These are phyloP conservation scores for Colletotrichum eleusines DNA, from an alignment of 2,329 filamentous ascomycete genomes.

Conservation along the genomic window DNA sequence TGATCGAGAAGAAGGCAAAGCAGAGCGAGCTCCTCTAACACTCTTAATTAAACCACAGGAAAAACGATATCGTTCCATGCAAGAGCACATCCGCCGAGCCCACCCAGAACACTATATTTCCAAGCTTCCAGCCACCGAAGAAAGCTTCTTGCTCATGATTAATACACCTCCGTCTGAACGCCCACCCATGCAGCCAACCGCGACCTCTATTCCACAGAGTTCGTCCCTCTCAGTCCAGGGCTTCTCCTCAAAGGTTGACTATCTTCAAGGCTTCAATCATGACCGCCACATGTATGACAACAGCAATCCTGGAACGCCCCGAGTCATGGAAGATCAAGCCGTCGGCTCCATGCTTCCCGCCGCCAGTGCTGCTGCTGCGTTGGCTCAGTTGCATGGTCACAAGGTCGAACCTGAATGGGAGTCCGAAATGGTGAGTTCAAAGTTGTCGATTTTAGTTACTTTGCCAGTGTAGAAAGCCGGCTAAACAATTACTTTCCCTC, in stretches of 20 bases:
- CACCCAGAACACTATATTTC: constrained; percentile 98
- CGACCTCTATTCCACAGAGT: constrained; percentile 43
- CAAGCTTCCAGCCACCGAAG: constrained; percentile 96
- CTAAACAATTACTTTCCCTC: constrained; percentile 40
- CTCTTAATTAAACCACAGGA: constrained; percentile 68
- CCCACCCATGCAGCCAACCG: constrained; percentile 49
- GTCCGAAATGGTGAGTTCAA: constrained; percentile 75
- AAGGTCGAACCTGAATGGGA: constrained; percentile 84
- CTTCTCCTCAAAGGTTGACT: constrained; percentile 44
- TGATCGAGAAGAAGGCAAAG: constrained; percentile 7
- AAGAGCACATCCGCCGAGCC: constrained; percentile 97
- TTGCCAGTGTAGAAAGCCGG: constrained; percentile 4
- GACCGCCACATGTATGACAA: constrained; percentile 76
- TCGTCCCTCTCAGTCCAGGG: constrained; percentile 43
- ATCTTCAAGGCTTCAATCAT: constrained; percentile 63
- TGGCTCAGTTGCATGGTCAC: constrained; percentile 85
- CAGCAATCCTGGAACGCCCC: constrained; percentile 75
- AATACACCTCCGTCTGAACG: constrained; percentile 79
- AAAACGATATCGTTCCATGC: constrained; percentile 98
- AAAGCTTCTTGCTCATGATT: constrained; percentile 98
- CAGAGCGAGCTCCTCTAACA: constrained; percentile 45
- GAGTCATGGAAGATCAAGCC: constrained; percentile 76
- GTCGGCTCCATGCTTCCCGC: constrained; percentile 73
- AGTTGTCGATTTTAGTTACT: constrained; percentile 40
- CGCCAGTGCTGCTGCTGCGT: constrained; percentile 84